Conservation (phyloP, 2,329 filamentous ascomycete genomes). For the Coniochaeta pulveracea region DNA sequence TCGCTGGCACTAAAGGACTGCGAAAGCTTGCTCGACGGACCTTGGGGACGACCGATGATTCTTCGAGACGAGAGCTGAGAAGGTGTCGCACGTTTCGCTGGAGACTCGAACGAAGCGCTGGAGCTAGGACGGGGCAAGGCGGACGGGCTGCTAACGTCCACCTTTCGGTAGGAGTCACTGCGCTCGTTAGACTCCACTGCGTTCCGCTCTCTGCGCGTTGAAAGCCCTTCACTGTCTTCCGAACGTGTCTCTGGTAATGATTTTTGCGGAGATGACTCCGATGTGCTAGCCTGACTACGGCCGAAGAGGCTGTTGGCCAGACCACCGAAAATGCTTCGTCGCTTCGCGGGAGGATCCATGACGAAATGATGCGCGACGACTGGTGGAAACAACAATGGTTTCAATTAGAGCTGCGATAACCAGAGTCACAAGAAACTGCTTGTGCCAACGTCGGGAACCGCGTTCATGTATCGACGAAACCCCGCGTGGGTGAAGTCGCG, state of each 20-base stretch:
- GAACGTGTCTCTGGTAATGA: no score
- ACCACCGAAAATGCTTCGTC: conserved; percentile 13
- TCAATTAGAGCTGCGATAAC: conserved; percentile 1
- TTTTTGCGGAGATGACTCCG: no score
- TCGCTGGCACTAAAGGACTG: conserved; percentile 14
- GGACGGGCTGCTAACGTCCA: conserved; percentile 4
- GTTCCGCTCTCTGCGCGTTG: no score
- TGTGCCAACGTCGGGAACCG: not conserved
- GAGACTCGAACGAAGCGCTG: conserved; percentile 18
- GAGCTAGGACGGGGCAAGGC: conserved; percentile 11
- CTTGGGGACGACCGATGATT: conserved; percentile 21
- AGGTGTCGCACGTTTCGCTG: conserved; percentile 20
- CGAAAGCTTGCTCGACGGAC: conserved; percentile 18
- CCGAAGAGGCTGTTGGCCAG: conserved; percentile 12
- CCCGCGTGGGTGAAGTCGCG: not conserved
- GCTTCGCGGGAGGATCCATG: conserved; percentile 15
- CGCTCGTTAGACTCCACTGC: not conserved
- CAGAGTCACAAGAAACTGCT: not conserved
- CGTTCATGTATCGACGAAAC: conserved; percentile 2
- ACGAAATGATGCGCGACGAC: conserved; percentile 5
- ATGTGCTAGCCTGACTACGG: conserved; percentile 7
- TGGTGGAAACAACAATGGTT: not conserved
- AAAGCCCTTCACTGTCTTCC: no score
- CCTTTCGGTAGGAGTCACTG: conserved; percentile 3
- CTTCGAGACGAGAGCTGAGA: conserved; percentile 20